Percentiles rank a stretch among this genome's conserved stretches.
Evolutionary conservation across 1,284 basidiomycete genomes (phyloP).

Genomic region (Apiotrichum porosum): DNA sequence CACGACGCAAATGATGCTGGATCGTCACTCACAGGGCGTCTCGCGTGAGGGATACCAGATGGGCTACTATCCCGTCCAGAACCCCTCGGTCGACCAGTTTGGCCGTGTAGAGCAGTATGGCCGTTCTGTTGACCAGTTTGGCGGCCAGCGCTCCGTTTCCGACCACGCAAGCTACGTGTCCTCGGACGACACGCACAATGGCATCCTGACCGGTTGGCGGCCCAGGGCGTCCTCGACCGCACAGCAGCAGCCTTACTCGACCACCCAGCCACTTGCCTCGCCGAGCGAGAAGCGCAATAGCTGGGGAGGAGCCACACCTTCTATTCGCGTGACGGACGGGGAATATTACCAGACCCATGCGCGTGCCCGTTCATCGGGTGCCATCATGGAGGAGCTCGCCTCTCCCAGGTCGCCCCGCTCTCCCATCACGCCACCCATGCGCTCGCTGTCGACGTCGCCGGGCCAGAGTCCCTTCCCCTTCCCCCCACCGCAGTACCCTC

Average conservation of each 20-base stretch:
- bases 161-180: conserved; percentile 14
- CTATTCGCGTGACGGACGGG: conserved; percentile 24
- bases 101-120: neutral
- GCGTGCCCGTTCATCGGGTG: conserved; percentile 28
- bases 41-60: conserved; percentile 14
- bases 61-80: conserved; percentile 16
- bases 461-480: neutral
- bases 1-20: conserved; percentile 49
- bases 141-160: conserved; percentile 6
- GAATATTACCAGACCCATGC: conserved; percentile 14
- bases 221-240: neutral
- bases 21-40: conserved; percentile 44
- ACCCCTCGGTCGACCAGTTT: conserved; percentile 11
- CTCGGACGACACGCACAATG: conserved; percentile 20
- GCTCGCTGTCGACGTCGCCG: conserved; percentile 7
- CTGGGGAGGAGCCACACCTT: conserved; percentile 12
- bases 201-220: conserved; percentile 37
- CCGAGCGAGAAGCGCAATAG: conserved; percentile 6
- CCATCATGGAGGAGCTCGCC: conserved; percentile 26
- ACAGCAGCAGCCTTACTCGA: too few relatives aligned
- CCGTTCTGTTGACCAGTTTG: conserved; percentile 7
- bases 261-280: neutral
- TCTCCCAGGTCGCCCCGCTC: neutral
- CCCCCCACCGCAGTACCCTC: conserved; percentile 5
- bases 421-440: conserved; percentile 7